Evolutionary conservation across 1,284 basidiomycete genomes (phyloP), one percentile per base, ranked within the genome.

Genomic region (Inonotus obliquus): DNA sequence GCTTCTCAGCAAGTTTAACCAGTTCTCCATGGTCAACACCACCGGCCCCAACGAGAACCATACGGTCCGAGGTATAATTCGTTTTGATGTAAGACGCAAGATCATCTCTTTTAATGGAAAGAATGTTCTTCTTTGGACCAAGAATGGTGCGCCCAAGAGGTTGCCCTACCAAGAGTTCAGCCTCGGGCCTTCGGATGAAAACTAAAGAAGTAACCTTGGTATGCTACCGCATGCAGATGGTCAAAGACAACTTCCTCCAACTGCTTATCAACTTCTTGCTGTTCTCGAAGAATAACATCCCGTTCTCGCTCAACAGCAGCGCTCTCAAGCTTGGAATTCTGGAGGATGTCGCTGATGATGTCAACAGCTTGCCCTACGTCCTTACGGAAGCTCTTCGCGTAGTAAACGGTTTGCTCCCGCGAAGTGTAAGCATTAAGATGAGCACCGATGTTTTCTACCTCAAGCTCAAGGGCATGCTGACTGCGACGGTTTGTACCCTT

Each of bases 201-300:
- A 54, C 56, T 45, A 25, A 61, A 62, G 29, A 49, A 29, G 35
- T 37, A 54, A 92, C 92, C 86, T 77, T 95, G 92, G 86, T 96
- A 99, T 64, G 97, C 97, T 67, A 98, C 87, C 57, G 96, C 82
- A 77, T 99, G 96, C 65, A 99, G 79, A 75, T 99, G 96, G 79
- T 99, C 96, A 71, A 99, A 99, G 21, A 99, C 94, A 70, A 99
- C 96, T 77, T 99, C 96, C 80, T 98, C 95, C 63, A 92, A 78
- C 80, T 97, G 94, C 81, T 98, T 98, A 78, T 98, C 95, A 51
- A 99, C 97, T 80, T 99, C 97, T 80, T 98, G 93, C 80, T 98
- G 95, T 76, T 99, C 97, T 66, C 97, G 84, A 62, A 99, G 78
- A 69, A 99, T 99, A 62, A 99, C 96, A 74, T 97, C 94, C 55